Evolutionary conservation across 306 rosid genomes (phyloP), one percentile per base, ranked within the genome.

Genomic region (Cicer arietinum): DNA sequence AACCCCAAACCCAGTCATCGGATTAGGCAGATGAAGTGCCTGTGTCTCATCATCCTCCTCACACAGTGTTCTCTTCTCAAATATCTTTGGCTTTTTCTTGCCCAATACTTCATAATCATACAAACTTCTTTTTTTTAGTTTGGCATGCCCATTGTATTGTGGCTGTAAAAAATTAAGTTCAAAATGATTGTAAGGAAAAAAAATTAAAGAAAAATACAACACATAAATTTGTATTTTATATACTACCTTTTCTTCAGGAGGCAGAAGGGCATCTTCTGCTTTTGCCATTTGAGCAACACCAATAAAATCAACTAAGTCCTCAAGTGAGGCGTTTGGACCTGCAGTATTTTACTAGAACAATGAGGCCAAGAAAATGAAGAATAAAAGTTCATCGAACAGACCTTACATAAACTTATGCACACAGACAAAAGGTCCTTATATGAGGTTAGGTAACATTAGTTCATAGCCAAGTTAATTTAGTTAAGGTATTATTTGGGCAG

Each of bases 1-100:
- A 63, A 87, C 87, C 50, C 99, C 99, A 69, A 88, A 95, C 39
- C 99, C 99, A 63, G 81, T 47, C 99, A 95, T 95, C 39, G 97
- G 98, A 14, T 92, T 87, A 7, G 99, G 99, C 67, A 89, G 79
- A 75, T 85, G 90, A 22, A 90, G 30, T 7, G 79, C 57, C 11
- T 82, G 45, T 1, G 44, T 80, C 71, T 92, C 97, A 13, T 90
- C 99, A 6, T 90, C 97, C n/a, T 94, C 96, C 52, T 89, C 98
- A 5, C 41, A 37, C 3, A 67, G 6, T 14, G 67, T 44, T 69
- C 69, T 82, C 78, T 76, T 85, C 53, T 80, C 87, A 46, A 78
- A 30, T 6, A 73, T 76, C 77, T 44, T 84, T 10, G 82, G 81
- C 73, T 54, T 90, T 76, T 90, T 94, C 71, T 76, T 89, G 69